These are phyloP conservation scores for Leccinum subgranulosum DNA, from an alignment of 768 basidiomycete genomes.

Conservation along the genomic window DNA sequence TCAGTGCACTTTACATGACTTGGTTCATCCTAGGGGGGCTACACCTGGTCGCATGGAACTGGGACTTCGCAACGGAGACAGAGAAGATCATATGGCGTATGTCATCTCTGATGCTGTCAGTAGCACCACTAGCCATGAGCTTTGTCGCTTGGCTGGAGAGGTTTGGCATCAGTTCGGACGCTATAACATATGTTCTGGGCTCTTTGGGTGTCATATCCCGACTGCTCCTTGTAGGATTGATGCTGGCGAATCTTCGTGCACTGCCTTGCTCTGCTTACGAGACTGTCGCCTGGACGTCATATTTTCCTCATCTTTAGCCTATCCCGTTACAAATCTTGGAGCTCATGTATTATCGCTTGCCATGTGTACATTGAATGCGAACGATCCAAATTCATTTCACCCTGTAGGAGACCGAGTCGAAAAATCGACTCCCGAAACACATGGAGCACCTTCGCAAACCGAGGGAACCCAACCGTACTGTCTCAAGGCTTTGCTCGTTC, in stretches of 20 bases:
- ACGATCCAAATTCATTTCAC: no score
- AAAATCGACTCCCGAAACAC: no score
- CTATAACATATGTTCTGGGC: background rate
- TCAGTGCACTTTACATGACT: background rate
- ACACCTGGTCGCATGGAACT: background rate
- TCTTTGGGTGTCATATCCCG: background rate
- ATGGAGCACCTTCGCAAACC: no score
- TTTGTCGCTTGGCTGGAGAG: background rate
- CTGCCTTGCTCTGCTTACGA: background rate
- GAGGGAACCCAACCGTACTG: no score
- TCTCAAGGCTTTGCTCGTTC: no score
- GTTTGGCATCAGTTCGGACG: background rate
- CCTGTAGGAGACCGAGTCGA: no score
- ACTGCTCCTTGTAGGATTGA: background rate
- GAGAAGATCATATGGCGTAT: background rate
- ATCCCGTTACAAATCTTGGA: background rate
- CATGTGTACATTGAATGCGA: background rate
- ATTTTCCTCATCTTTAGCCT: conserved; percentile 1
- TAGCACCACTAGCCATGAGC: background rate
- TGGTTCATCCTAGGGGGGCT: background rate
- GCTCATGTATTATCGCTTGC: background rate
- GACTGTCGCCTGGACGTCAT: background rate
- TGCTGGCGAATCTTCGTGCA: background rate
- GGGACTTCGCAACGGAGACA: background rate
- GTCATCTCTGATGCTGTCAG: background rate